Percentiles rank a stretch among this genome's conserved stretches.
Evolutionary conservation across 352 stramenopile genomes (phyloP).

Genomic region (Globisporangium okanoganense): DNA sequence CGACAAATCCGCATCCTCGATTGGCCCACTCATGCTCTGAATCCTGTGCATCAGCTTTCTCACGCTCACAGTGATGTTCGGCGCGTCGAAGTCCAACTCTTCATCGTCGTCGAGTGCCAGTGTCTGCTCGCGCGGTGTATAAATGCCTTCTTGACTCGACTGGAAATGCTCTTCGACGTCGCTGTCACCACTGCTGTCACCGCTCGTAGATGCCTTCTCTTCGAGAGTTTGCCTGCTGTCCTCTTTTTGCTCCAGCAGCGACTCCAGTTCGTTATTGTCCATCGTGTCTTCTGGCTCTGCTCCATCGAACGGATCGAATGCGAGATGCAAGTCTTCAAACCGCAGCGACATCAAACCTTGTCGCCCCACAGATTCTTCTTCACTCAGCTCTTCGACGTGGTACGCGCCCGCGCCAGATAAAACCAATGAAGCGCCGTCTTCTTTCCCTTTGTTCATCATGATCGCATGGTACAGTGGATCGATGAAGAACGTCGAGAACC

Average conservation of each 20-base stretch:
- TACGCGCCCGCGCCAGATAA: neutral
- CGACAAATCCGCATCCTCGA: neutral
- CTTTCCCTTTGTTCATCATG: constrained; percentile 14
- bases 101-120: neutral
- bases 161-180: neutral
- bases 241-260: constrained; percentile 14
- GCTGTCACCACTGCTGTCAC: neutral
- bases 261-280: constrained; percentile 23
- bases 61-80: constrained; percentile 15
- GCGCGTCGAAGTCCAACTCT: constrained; percentile 16
- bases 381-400: neutral
- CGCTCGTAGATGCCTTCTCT: neutral
- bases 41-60: constrained; percentile 19
- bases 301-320: constrained; percentile 17
- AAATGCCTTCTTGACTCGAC: neutral
- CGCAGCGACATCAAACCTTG: constrained; percentile 9
- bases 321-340: constrained; percentile 15
- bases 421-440: constrained; percentile 6
- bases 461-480: constrained; percentile 20
- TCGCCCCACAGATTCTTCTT: constrained; percentile 2
- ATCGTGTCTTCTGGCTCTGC: constrained; percentile 13
- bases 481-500: constrained; percentile 20
- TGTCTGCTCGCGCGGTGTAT: neutral
- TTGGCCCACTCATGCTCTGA: constrained; percentile 9
- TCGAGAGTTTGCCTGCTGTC: constrained; percentile 4